Evolutionary conservation across 2,329 filamentous ascomycete species (phyloP), one percentile per base, ranked within the genome.

Genomic region (Arthrobotrys pseudoclavata): DNA sequence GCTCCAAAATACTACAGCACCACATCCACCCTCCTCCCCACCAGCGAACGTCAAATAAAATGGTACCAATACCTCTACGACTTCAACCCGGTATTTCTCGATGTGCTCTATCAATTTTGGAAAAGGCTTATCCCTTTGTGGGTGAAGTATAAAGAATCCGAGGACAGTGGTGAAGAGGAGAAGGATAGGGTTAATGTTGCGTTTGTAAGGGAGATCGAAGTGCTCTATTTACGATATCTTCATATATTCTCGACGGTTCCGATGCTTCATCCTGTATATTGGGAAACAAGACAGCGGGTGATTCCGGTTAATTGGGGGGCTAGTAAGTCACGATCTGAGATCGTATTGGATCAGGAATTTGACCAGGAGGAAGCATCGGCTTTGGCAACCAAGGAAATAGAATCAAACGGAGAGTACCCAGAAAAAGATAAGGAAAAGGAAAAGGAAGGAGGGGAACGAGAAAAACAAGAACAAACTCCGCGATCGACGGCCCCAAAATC

Each of bases 1-100:
- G 10, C n/a, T 37, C 3, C 62, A 40, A 74, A 68, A 53, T 68
- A 71, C 69, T 64, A 64, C 37, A 60, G 9, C 20, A 55, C 69
- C 9, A 64, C 69, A 24, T 47, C 31, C 18, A 18, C 45, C 6
- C 12, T 55, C 18, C 55, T 22, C 4, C 47, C 18, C n/a, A 15
- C 22, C 18, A 50, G n/a, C 20, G 22, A 67, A 6, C 10, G 22
- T 15, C 15, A 26, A 9, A 53, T 18, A 7, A 29, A 10, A n/a
- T 31, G 24, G n/a, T 20, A 37, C n/a, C 52, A 12, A 37, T 20
- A 47, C 31, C 24, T 50, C 40, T 48, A 57, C 48, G 42, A 20
- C 10, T 45, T 45, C n/a, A 45, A 45, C 9, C 69, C 69, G 4
- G 13, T 71, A 1, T 61, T 62, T 12, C 6, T 71, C 4, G 18